A percentile compares a stretch with the other conserved stretches of the same genome.
Evolutionary conservation across 2,329 filamentous ascomycete species (phyloP).

Genomic region (Hypoxylon sp.): DNA sequence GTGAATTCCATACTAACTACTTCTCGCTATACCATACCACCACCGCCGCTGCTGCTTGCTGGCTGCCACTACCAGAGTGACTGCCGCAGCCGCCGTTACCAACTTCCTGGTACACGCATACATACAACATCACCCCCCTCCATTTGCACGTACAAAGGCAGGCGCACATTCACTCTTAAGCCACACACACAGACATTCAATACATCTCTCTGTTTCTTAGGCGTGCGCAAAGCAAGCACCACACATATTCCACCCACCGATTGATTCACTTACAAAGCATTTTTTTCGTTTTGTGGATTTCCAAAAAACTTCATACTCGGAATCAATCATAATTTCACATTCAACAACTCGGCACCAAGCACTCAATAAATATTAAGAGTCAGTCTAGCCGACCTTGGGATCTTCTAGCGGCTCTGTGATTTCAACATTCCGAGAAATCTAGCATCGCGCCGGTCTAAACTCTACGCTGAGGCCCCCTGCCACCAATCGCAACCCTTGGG

Average conservation of each 20-base stretch:
- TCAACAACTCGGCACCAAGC: no score
- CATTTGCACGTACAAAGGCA: no score
- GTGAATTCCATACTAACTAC: no score
- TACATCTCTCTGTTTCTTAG: no score
- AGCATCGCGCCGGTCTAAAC: constrained; percentile 41
- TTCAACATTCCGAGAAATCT: constrained; percentile 39
- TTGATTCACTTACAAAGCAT: no score
- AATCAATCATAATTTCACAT: no score
- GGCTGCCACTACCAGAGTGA: constrained; percentile 9
- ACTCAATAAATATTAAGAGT: constrained; percentile 45
- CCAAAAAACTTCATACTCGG: no score
- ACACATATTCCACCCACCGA: no score
- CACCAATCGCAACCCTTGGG: constrained; percentile 44
- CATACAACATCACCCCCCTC: neutral
- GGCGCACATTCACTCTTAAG: neutral
- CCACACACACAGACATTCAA: neutral
- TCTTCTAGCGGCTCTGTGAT: constrained; percentile 40
- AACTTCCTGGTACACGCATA: constrained; percentile 9
- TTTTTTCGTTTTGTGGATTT: no score
- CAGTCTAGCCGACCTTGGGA: constrained; percentile 41
- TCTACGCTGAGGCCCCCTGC: constrained; percentile 35
- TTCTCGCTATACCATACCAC: no score
- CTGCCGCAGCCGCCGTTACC: neutral
- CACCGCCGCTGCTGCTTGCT: constrained; percentile 2
- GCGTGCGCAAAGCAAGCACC: no score